phyloP scores from a whole-genome alignment of 2,329 filamentous ascomycete species.

The Tolypocladium ophioglossoides region DNA sequence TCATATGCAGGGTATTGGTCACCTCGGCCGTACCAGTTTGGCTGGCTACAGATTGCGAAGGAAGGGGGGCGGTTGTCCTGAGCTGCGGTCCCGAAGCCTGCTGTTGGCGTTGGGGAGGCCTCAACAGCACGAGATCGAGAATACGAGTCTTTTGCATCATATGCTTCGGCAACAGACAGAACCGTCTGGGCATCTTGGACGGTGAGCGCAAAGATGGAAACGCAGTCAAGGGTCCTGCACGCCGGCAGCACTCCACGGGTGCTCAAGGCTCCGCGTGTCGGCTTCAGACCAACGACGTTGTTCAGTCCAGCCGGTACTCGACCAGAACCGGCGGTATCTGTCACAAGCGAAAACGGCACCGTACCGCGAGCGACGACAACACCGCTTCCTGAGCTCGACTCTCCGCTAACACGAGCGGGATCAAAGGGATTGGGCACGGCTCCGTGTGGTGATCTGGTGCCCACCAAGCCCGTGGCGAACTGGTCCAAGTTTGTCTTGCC shows the following conservation, averaged over 20 bases:
- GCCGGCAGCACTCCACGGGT: slow-evolving; percentile 40
- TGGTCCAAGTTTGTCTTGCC: slow-evolving; percentile 54
- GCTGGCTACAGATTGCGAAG: slow-evolving; percentile 29
- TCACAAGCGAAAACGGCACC: slow-evolving; percentile 46
- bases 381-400: slow-evolving; percentile 47
- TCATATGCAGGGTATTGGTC: slow-evolving; percentile 32
- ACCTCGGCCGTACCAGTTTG: slow-evolving; percentile 22
- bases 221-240: slow-evolving; percentile 46
- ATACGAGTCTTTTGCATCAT: slow-evolving; percentile 39
- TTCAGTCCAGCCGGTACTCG: slow-evolving; percentile 43
- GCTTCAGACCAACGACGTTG: slow-evolving; percentile 39
- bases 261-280: slow-evolving; percentile 42
- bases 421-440: slow-evolving; percentile 41
- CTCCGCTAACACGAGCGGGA: slow-evolving; percentile 29
- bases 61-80: slow-evolving; percentile 14
- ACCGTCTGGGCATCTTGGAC: slow-evolving; percentile 38
- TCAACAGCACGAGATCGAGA: slow-evolving; percentile 27
- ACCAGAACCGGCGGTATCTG: slow-evolving; percentile 45
- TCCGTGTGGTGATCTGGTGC: slow-evolving; percentile 49
- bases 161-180: slow-evolving; percentile 35
- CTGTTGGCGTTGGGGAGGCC: background rate
- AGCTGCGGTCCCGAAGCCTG: slow-evolving; percentile 19
- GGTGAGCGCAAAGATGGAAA: slow-evolving; percentile 40
- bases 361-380: slow-evolving; percentile 42
- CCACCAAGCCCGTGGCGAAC: slow-evolving; percentile 51